Percentiles rank a stretch among this genome's conserved stretches.
phyloP scores from a whole-genome alignment of 2,329 filamentous ascomycete genomes.

The Davidsoniella eucalypti region DNA sequence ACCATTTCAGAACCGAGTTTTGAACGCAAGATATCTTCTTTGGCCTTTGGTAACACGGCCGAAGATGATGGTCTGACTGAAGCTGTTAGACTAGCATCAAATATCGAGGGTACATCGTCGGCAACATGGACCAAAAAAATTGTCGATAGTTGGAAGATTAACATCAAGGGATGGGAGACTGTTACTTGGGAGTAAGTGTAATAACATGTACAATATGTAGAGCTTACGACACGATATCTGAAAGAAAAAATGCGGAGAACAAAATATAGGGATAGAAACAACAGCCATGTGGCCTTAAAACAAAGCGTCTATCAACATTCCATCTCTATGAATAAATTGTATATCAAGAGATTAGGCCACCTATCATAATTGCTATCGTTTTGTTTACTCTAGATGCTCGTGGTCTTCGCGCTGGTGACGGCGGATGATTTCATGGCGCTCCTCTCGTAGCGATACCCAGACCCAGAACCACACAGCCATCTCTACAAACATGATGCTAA shows the following conservation, averaged over 20 bases:
- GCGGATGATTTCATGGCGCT: constrained; percentile 29
- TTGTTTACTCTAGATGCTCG: constrained; percentile 7
- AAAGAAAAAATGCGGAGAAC: background rate
- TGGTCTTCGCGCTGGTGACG: constrained; percentile 17
- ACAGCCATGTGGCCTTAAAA: background rate
- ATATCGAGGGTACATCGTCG: constrained; percentile 73
- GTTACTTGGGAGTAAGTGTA: constrained; percentile 16
- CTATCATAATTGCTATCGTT: background rate
- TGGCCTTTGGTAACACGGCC: constrained; percentile 48
- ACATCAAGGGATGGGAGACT: constrained; percentile 17
- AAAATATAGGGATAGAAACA: background rate
- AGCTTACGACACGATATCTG: background rate
- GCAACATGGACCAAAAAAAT: constrained; percentile 14
- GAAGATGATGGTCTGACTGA: constrained; percentile 67
- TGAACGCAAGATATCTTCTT: constrained; percentile 16
- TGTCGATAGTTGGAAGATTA: constrained; percentile 16
- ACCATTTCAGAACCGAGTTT: constrained; percentile 18
- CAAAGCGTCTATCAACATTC: background rate
- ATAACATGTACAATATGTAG: background rate
- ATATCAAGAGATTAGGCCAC: background rate
- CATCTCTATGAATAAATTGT: background rate
- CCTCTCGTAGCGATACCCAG: constrained; percentile 53
- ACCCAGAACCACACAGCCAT: constrained; percentile 78
- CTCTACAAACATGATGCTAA: constrained; percentile 74
- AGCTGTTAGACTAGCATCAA: constrained; percentile 53